Percentiles rank a stretch among this genome's conserved stretches.
phyloP scores from a whole-genome alignment of 371 early-diverging fungal species.

The Mortierella sp. region DNA sequence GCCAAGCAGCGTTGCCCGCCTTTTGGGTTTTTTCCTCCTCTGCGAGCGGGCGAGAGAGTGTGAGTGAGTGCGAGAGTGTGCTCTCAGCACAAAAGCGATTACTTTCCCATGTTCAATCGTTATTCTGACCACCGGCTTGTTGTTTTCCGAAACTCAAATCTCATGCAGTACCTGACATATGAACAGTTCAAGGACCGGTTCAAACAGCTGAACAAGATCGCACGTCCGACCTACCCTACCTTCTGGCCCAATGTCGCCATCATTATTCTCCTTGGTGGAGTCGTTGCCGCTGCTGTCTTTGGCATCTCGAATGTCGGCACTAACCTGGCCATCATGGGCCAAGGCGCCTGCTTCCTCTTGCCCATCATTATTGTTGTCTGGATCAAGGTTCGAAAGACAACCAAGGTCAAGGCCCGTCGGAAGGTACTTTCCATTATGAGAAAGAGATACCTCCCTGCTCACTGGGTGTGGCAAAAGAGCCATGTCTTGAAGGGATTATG shows the following conservation, averaged over 20 bases:
- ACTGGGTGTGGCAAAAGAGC: not conserved
- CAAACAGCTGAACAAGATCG: conserved; percentile 16
- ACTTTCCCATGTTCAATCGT: not conserved
- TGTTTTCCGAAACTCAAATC: not conserved
- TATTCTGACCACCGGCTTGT: not conserved
- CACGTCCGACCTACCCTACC: conserved; percentile 21
- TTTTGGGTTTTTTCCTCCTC: too few relatives aligned
- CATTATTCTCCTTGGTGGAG: conserved; percentile 2
- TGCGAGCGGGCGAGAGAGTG: not conserved
- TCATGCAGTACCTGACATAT: conserved; percentile 10
- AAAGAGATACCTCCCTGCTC: not conserved
- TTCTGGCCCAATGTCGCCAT: conserved; percentile 28
- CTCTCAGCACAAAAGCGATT: not conserved
- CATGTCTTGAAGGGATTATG: too few relatives aligned
- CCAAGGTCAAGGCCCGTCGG: conserved; percentile 8
- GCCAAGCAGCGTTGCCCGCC: too few relatives aligned
- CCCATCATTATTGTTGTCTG: conserved; percentile 39
- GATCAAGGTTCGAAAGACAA: conserved; percentile 37
- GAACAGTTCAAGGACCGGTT: conserved; percentile 14
- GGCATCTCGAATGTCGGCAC: conserved; percentile 19
- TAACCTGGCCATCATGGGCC: conserved; percentile 27
- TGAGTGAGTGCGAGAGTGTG: too few relatives aligned
- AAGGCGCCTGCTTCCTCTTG: conserved; percentile 37
- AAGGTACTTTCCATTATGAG: conserved; percentile 1
- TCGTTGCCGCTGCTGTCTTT: conserved; percentile 9